These are phyloP conservation scores for Penicillium steckii DNA, from an alignment of 495 filamentous ascomycete species.

Conservation along the genomic window DNA sequence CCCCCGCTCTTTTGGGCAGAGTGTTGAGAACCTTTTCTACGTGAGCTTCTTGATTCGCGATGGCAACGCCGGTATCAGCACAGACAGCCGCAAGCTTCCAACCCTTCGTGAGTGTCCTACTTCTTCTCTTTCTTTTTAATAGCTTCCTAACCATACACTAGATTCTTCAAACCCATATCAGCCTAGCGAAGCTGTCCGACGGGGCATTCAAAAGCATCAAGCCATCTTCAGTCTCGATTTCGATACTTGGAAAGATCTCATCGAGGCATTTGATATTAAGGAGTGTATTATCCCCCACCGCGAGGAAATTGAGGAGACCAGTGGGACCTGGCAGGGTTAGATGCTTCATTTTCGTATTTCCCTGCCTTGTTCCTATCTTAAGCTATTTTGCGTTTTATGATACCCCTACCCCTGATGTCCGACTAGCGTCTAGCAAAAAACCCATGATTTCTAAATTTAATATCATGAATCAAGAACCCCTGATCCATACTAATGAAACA, in stretches of 20 bases:
- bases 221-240: constrained; percentile 83
- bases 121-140: constrained; percentile 4
- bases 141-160: constrained; percentile 29
- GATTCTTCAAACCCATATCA: constrained; percentile 40
- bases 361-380: constrained; percentile 16
- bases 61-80: constrained; percentile 64
- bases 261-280: constrained; percentile 69
- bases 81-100: constrained; percentile 65
- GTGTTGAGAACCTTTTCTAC: constrained; percentile 96
- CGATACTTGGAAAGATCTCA: constrained; percentile 73
- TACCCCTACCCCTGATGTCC: background rate
- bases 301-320: constrained; percentile 54
- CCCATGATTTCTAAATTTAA: too few relatives aligned
- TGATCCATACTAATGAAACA: too few relatives aligned
- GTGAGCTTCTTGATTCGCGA: constrained; percentile 92
- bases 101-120: constrained; percentile 60
- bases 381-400: constrained; percentile 5
- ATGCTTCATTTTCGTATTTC: background rate
- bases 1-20: constrained; percentile 88
- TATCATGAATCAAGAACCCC: too few relatives aligned
- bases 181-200: constrained; percentile 44
- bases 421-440: too few relatives aligned
- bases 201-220: constrained; percentile 67
- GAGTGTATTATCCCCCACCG: constrained; percentile 83
- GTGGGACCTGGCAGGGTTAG: constrained; percentile 77